phyloP scores from a whole-genome alignment of 371 early-diverging fungal genomes.

The Circinella umbellata region DNA sequence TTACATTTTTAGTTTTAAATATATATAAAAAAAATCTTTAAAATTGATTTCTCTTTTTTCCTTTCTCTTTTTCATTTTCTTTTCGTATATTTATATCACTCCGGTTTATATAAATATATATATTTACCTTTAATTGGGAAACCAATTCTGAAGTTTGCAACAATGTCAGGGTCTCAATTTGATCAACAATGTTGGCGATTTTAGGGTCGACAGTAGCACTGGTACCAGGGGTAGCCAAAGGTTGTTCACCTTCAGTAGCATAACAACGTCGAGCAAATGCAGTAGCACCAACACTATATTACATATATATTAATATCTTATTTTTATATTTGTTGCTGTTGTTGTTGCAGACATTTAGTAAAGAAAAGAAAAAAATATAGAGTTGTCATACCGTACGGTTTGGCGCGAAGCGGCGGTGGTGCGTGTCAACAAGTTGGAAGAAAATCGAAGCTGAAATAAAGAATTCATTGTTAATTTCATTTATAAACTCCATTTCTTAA shows the following conservation, averaged over 20 bases:
- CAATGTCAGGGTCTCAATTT: conserved; percentile 87
- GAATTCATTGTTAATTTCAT: background rate
- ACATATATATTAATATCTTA: conserved; percentile 3
- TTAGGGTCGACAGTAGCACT: conserved; percentile 69
- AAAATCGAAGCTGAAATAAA: conserved; percentile 43
- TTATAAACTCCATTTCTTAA: background rate
- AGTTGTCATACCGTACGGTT: conserved; percentile 40
- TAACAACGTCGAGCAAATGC: conserved; percentile 46
- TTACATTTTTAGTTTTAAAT: background rate
- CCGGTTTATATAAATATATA: background rate
- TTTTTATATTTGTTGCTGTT: background rate
- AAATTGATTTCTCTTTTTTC: too few relatives aligned
- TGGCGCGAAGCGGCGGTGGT: conserved; percentile 38
- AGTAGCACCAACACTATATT: conserved; percentile 33
- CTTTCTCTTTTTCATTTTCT: background rate
- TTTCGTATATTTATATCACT: too few relatives aligned
- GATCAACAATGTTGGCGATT: conserved; percentile 84
- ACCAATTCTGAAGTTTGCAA: conserved; percentile 93
- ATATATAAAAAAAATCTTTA: too few relatives aligned
- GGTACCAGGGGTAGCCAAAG: conserved; percentile 64
- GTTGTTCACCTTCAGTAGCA: conserved; percentile 39
- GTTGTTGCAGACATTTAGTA: background rate
- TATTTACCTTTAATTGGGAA: conserved; percentile 80
- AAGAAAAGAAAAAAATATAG: background rate
- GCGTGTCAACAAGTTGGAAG: conserved; percentile 41